phyloP scores from a whole-genome alignment of 495 filamentous ascomycete genomes.

The Hypomontagnella monticulosa region DNA sequence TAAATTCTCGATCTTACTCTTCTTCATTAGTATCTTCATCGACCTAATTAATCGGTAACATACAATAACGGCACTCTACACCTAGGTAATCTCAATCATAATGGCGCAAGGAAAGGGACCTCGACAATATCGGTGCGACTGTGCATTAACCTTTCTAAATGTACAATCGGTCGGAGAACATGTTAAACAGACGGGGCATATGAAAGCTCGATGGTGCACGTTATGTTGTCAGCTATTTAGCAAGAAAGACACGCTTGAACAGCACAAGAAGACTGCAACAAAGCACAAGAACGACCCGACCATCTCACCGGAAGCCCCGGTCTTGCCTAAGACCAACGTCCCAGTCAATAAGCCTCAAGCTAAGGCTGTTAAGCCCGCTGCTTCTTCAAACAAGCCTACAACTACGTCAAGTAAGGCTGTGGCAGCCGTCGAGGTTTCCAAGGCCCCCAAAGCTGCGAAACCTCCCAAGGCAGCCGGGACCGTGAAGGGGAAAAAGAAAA shows the following conservation, averaged over 20 bases:
- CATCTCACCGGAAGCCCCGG: neutral
- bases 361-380: too few relatives aligned
- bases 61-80: neutral
- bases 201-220: conserved; percentile 25
- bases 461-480: neutral
- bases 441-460: neutral
- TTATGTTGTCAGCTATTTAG: conserved; percentile 6
- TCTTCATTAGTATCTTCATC: neutral
- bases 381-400: too few relatives aligned
- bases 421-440: neutral
- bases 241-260: neutral
- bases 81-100: neutral
- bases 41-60: too few relatives aligned
- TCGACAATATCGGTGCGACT: conserved; percentile 17
- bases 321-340: too few relatives aligned
- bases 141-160: conserved; percentile 9
- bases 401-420: neutral
- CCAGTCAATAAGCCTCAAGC: too few relatives aligned
- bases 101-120: conserved; percentile 8
- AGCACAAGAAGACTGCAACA: conserved; percentile 10
- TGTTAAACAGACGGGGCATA: conserved; percentile 21
- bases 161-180: neutral
- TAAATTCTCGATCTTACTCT: neutral
- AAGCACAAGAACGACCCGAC: conserved; percentile 11
- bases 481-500: conserved; percentile 1